A percentile compares a stretch with the other conserved stretches of the same genome.
Conservation (phyloP, 148 eudicot species). For the Diospyros lotus region DNA sequence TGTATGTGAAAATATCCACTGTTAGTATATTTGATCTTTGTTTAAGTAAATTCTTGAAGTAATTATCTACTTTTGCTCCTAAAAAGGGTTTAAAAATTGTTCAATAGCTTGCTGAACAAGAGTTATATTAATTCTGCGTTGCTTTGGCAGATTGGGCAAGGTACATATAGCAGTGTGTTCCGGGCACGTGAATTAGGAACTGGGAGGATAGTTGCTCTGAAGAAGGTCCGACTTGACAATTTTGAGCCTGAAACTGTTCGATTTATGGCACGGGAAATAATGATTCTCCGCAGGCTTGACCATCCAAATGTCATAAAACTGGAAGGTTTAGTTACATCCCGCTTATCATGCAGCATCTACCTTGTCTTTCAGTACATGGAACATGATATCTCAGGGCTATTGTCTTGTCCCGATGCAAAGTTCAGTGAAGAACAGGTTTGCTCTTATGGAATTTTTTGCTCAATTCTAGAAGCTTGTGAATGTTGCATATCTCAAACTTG, state of each 20-base stretch:
- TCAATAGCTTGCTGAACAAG: neutral
- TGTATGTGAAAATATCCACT: neutral
- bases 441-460: neutral
- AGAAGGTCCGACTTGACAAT: conserved; percentile 88
- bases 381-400: conserved; percentile 78
- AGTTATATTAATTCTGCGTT: neutral
- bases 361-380: conserved; percentile 97
- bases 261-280: conserved; percentile 89
- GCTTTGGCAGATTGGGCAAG: conserved; percentile 69
- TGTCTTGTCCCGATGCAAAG: conserved; percentile 73
- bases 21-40: neutral
- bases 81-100: neutral
- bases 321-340: conserved; percentile 78
- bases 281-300: conserved; percentile 78
- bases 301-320: conserved; percentile 84
- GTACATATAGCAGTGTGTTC: conserved; percentile 86
- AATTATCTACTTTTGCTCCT: neutral
- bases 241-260: conserved; percentile 91
- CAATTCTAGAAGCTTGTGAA: neutral
- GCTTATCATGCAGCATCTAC: conserved; percentile 77
- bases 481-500: neutral
- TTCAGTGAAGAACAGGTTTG: conserved; percentile 83
- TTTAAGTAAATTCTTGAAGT: neutral
- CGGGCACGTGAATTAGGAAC: conserved; percentile 67
- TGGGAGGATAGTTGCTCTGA: conserved; percentile 82